Base-by-base conservation (phyloP, 768 basidiomycete genomes). In the Auricularia auricula-judae region DNA sequence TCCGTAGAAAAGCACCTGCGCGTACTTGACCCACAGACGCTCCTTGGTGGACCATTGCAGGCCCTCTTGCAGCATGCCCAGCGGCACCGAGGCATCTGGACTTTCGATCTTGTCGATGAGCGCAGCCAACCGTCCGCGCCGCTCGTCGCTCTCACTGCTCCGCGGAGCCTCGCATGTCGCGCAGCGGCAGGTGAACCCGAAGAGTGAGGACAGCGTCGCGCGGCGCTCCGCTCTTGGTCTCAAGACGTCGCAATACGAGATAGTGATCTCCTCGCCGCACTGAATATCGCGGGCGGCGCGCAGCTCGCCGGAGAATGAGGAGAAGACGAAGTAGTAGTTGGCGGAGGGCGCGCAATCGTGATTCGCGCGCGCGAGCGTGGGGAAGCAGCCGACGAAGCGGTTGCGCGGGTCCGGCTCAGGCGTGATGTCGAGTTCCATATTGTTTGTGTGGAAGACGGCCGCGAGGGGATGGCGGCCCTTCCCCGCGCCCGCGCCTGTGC, bases 201-300 rank as follows among this genome's bases (percentile, higher is more conserved):
- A 66, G 12, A 44, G 58, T 21, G 18, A 33, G 16, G 35, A 21
- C 5, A 66, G 60, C 14, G 36, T 18, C 33, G 42, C 66, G 18
- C 51, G 63, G 4, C 66, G 56, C 58, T 64, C 63, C 2, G 11
- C 16, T 8, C 47, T 33, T 2, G 59, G n/a, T 34, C 42, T 36
- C 36, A 66, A 60, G 3, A 61, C 63, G 36, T 64, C 66, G 60
- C 64, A 54, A 54, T 66, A 66, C 18, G 63, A 61, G 42, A 66
- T 66, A 3, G 63, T 54, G 18, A 66, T 62, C 59, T 66, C 66
- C 33, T 66, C 66, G 12, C 66, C 66, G 3, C 8, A 8, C 35
- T 64, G 21, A 21, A 66, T 64, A 10, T 23, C 58, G 7, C 66
- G 63, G 35, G 36, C 59, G 2, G 66, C 66, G 33, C 66, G 66